These are phyloP conservation scores for Aspergillus ostianus DNA, from an alignment of 495 filamentous ascomycete species.

Conservation along the genomic window DNA sequence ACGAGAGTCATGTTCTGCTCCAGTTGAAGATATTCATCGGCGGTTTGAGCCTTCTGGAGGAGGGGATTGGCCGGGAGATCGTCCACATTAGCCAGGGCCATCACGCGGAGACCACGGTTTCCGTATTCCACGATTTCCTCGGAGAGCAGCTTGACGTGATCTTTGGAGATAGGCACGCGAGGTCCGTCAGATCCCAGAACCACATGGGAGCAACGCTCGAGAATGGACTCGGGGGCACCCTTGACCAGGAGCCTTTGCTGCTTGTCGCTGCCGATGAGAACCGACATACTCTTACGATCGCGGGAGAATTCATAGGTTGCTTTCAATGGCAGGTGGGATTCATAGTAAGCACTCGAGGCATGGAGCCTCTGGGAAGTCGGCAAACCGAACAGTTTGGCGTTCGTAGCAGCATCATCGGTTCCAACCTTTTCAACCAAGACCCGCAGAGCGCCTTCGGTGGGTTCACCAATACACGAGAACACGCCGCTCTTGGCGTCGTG, in stretches of 20 bases:
- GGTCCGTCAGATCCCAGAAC: conserved; percentile 74
- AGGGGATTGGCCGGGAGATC: conserved; percentile 68
- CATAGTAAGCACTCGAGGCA: conserved; percentile 80
- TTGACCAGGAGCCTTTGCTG: conserved; percentile 87
- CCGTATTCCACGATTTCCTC: conserved; percentile 85
- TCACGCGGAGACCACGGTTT: conserved; percentile 89
- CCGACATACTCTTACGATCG: conserved; percentile 99
- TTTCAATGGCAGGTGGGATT: conserved; percentile 67
- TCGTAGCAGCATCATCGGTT: conserved; percentile 56
- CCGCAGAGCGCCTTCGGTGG: conserved; percentile 91
- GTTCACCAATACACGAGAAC: conserved; percentile 88
- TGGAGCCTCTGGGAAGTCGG: conserved; percentile 63
- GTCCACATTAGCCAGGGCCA: conserved; percentile 82
- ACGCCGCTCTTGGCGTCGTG: conserved; percentile 70
- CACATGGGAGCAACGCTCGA: conserved; percentile 83
- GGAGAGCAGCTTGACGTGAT: conserved; percentile 64
- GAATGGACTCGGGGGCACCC: conserved; percentile 89
- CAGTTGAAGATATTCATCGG: conserved; percentile 77
- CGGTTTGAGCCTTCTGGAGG: conserved; percentile 70
- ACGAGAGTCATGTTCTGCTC: conserved; percentile 93
- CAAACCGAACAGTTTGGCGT: conserved; percentile 48
- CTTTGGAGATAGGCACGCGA: conserved; percentile 64
- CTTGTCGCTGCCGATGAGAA: conserved; percentile 68
- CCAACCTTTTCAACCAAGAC: conserved; percentile 95
- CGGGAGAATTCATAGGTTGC: conserved; percentile 97